phyloP scores from a whole-genome alignment of 2,329 filamentous ascomycete genomes.

The Talaromyces sp. region DNA sequence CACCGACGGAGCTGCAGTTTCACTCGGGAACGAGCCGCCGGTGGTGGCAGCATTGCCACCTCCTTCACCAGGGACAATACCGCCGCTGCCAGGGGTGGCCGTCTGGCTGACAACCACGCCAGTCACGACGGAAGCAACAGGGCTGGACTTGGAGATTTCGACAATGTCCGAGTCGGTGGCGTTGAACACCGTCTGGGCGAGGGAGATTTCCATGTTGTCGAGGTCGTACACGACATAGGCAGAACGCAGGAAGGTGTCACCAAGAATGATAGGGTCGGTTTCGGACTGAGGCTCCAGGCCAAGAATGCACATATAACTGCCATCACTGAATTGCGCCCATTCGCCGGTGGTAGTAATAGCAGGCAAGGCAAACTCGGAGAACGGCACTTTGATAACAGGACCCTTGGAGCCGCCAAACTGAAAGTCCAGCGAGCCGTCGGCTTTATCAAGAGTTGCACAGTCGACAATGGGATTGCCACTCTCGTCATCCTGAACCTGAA shows the following conservation, averaged over 20 bases:
- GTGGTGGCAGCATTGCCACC: background rate
- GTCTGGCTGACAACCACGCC: constrained; percentile 22
- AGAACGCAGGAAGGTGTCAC: constrained; percentile 68
- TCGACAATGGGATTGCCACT: constrained; percentile 29
- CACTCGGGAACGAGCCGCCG: background rate
- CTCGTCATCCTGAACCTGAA: constrained; percentile 12
- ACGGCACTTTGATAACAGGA: constrained; percentile 20
- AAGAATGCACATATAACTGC: constrained; percentile 53
- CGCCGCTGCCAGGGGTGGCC: constrained; percentile 11
- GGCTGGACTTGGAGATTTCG: constrained; percentile 5
- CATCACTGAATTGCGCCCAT: constrained; percentile 25
- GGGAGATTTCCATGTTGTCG: constrained; percentile 61
- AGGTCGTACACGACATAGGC: constrained; percentile 70
- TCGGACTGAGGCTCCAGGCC: constrained; percentile 54
- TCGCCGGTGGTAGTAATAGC: constrained; percentile 42
- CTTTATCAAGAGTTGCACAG: constrained; percentile 37
- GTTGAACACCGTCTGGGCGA: constrained; percentile 62
- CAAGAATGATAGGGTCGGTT: constrained; percentile 52
- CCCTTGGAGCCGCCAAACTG: constrained; percentile 44
- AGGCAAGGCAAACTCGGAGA: constrained; percentile 56
- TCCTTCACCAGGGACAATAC: background rate
- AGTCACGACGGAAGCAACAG: constrained; percentile 6
- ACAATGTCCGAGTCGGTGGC: constrained; percentile 11
- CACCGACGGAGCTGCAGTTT: background rate
- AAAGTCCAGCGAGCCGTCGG: constrained; percentile 41